Base-by-base conservation (phyloP, 139 green algal genomes). In the Deuterostichococcus epilithicus region DNA sequence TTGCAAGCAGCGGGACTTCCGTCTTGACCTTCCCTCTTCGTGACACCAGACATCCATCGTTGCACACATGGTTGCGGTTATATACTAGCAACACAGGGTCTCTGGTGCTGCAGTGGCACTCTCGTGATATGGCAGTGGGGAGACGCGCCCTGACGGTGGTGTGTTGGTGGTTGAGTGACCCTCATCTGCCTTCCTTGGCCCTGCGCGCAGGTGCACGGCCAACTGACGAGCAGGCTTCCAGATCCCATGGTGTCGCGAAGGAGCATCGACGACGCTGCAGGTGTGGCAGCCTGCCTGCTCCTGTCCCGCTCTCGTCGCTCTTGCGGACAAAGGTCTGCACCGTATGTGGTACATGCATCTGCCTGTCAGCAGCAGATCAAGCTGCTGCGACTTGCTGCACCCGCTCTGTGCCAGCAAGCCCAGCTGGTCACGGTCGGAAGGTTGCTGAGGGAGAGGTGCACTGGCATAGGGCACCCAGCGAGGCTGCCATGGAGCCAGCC, bases 401-500 rank as follows among this genome's bases (percentile, higher is more conserved):
- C 25, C 22, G 22, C 0, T 47, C 75, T 5, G 65, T 84, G 25
- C 70, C 81, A 30, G 67, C 73, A 22, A 77, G 42, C 39, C 74
- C 74, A 32, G 65, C 10, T 22, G 8, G 63, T 30, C 18, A 26
- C 63, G 22, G 6, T 35, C 20, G 63, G 63, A 33, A 37, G 20
- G 65, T 23, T 26, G 18, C 33, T 37, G 65, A 3, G 33, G 65
- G 32, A 44, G n/a, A 1, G 25, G 30, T 32, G 22, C n/a, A 15
- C 4, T 60, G 2, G 3, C 37, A 59, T 52, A 81, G 76, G 70
- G n/a, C 30, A 34, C 1, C 69, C 76, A 42, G 52, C 36, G 37
- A 67, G 67, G 25, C 59, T 88, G 13, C 85, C 80, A 0, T 83
- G 81, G 78, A n/a, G 76, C 67, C 76, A 77, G 25, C 71, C 76